Percentiles rank a stretch among this genome's conserved stretches.
phyloP scores from a whole-genome alignment of 108 stramenopile species.

The Skeletonema costatum region DNA sequence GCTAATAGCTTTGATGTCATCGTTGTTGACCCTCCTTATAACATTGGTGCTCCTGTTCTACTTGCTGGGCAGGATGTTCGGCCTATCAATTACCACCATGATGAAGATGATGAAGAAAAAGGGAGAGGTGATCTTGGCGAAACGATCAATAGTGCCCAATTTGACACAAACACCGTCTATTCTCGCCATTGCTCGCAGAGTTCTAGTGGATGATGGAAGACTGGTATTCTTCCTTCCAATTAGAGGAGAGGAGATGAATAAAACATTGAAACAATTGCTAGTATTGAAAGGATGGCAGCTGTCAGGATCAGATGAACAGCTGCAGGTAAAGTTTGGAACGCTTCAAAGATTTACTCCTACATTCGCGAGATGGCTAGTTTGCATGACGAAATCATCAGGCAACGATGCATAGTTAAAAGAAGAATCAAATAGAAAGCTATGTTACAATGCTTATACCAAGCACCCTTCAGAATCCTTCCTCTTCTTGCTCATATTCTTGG shows the following conservation, averaged over 20 bases:
- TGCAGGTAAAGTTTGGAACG: constrained; percentile 8
- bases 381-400: constrained; percentile 15
- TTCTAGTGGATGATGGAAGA: constrained; percentile 32
- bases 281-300: constrained; percentile 8
- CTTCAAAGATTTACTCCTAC: constrained; percentile 19
- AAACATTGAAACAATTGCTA: constrained; percentile 18
- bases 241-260: constrained; percentile 19
- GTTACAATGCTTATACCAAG: not conserved
- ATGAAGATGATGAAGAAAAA: not conserved
- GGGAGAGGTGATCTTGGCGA: not conserved
- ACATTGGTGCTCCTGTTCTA: constrained; percentile 38
- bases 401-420: not conserved
- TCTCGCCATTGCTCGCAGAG: constrained; percentile 18
- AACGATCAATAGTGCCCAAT: not conserved
- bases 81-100: constrained; percentile 27
- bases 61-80: constrained; percentile 24
- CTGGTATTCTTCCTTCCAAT: constrained; percentile 39
- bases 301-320: not conserved
- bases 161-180: constrained; percentile 16
- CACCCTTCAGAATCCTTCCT: not conserved
- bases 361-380: constrained; percentile 29
- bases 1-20: constrained; percentile 34
- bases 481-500: constrained; percentile 29
- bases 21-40: constrained; percentile 44
- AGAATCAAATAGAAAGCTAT: not conserved